phyloP scores from a whole-genome alignment of 495 filamentous ascomycete genomes.

The Lasiosphaeriaceae sp. region DNA sequence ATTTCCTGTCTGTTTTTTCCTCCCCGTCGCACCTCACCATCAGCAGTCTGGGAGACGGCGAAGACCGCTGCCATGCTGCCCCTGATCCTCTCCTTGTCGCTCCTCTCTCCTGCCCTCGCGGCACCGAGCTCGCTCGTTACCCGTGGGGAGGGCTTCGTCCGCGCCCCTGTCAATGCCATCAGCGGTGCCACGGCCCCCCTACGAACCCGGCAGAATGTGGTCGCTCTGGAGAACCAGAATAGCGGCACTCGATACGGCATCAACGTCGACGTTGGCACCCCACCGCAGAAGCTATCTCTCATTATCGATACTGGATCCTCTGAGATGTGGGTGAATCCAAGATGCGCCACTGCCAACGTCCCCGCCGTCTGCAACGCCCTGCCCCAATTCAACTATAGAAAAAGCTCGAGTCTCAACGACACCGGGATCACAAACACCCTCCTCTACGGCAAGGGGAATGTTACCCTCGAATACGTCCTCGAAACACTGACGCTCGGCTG shows the following conservation, averaged over 20 bases:
- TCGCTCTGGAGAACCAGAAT: background rate
- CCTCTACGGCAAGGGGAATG: slow-evolving; percentile 38
- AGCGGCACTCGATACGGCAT: slow-evolving; percentile 12
- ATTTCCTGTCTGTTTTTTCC: too few relatives aligned
- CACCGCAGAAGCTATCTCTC: slow-evolving; percentile 31
- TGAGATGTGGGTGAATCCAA: slow-evolving; percentile 45
- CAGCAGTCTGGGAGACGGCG: too few relatives aligned
- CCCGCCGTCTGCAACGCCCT: slow-evolving; percentile 22
- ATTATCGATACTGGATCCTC: slow-evolving; percentile 44
- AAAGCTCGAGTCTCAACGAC: slow-evolving; percentile 29
- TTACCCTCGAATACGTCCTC: slow-evolving; percentile 35
- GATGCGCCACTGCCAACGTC: slow-evolving; percentile 26
- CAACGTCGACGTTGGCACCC: slow-evolving; percentile 18
- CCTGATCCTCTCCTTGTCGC: slow-evolving; percentile 1
- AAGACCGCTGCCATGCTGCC: slow-evolving; percentile 4
- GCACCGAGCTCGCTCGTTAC: slow-evolving; percentile 1
- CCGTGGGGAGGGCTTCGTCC: slow-evolving; percentile 16
- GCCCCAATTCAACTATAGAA: slow-evolving; percentile 30
- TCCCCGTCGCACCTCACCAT: too few relatives aligned
- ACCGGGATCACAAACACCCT: slow-evolving; percentile 21
- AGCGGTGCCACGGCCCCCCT: slow-evolving; percentile 7
- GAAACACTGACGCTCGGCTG: slow-evolving; percentile 38
- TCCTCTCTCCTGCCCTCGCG: slow-evolving; percentile 6
- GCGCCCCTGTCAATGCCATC: slow-evolving; percentile 7
- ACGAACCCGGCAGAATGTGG: background rate